phyloP scores from a whole-genome alignment of 2,329 filamentous ascomycete genomes.

The Colletotrichum liaoningense region DNA sequence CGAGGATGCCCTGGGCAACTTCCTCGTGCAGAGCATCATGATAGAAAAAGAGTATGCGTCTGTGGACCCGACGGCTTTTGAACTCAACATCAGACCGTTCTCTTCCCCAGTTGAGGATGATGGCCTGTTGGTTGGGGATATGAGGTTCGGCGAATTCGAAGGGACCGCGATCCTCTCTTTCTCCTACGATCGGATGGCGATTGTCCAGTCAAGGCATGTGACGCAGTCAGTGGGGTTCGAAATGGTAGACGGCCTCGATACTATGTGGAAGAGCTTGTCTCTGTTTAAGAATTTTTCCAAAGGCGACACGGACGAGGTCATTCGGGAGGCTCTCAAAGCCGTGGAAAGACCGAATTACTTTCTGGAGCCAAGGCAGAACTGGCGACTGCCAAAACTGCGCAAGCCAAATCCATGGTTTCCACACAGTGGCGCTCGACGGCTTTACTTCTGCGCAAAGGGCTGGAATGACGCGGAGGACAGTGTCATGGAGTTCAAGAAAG shows the following conservation, averaged over 20 bases:
- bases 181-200: not conserved
- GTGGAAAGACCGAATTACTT: not conserved
- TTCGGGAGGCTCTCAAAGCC: not conserved
- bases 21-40: not conserved
- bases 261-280: too few species aligned
- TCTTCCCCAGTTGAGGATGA: not conserved
- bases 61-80: not conserved
- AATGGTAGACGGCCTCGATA: too few species aligned
- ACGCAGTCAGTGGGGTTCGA: too few species aligned
- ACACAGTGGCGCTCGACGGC: not conserved
- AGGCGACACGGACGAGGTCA: not conserved
- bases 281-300: too few species aligned
- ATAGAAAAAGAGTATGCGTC: not conserved
- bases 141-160: not conserved
- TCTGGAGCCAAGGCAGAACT: not conserved
- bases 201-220: not conserved
- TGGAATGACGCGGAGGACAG: too few species aligned
- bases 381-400: not conserved
- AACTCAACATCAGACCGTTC: not conserved
- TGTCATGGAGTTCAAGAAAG: too few species aligned
- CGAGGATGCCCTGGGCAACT: not conserved
- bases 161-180: slow-evolving; percentile 9
- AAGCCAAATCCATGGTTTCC: not conserved
- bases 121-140: not conserved
- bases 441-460: not conserved